A percentile compares a stretch with the other conserved stretches of the same genome.
phyloP scores from a whole-genome alignment of 1,284 basidiomycete genomes.

The Leccinum laetum region DNA sequence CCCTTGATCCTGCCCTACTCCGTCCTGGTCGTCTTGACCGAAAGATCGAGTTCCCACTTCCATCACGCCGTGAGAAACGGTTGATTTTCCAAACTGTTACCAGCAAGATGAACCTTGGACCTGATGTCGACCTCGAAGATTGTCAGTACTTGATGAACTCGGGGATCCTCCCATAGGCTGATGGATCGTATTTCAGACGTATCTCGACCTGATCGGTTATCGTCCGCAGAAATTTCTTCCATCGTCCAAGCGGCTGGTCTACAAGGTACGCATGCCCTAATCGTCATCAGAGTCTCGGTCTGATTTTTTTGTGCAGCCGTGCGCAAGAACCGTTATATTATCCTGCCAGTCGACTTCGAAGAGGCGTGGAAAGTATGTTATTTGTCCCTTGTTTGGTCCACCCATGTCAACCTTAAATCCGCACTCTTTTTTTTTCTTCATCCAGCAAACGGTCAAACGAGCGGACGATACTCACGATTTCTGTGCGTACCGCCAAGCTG shows the following conservation, averaged over 20 bases:
- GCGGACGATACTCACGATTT: slow-evolving; percentile 95
- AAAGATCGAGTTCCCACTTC: slow-evolving; percentile 99
- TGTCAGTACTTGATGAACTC: slow-evolving; percentile 54
- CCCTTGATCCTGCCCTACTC: slow-evolving; percentile 94
- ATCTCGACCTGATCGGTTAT: slow-evolving; percentile 93
- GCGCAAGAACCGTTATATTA: slow-evolving; percentile 97
- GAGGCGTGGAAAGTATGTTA: slow-evolving; percentile 96
- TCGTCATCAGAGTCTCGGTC: background rate
- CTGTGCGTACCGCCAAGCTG: slow-evolving; percentile 56
- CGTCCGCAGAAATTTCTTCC: slow-evolving; percentile 94
- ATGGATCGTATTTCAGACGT: slow-evolving; percentile 63
- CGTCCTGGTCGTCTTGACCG: slow-evolving; percentile 97
- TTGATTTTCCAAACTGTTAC: slow-evolving; percentile 99
- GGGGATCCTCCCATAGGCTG: slow-evolving; percentile 4
- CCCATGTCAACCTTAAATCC: slow-evolving; percentile 36
- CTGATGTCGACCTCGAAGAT: slow-evolving; percentile 98
- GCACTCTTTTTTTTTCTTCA: slow-evolving; percentile 32
- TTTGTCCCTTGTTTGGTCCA: slow-evolving; percentile 42
- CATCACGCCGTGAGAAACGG: slow-evolving; percentile 93
- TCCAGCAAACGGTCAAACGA: slow-evolving; percentile 90
- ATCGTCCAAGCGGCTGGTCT: slow-evolving; percentile 98
- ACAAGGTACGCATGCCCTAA: slow-evolving; percentile 64
- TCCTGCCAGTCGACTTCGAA: slow-evolving; percentile 97
- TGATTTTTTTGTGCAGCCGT: slow-evolving; percentile 61
- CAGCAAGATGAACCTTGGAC: slow-evolving; percentile 96